Evolutionary conservation across 2,329 filamentous ascomycete species (phyloP).

Genomic region (Sarocladiaceae sp.): DNA sequence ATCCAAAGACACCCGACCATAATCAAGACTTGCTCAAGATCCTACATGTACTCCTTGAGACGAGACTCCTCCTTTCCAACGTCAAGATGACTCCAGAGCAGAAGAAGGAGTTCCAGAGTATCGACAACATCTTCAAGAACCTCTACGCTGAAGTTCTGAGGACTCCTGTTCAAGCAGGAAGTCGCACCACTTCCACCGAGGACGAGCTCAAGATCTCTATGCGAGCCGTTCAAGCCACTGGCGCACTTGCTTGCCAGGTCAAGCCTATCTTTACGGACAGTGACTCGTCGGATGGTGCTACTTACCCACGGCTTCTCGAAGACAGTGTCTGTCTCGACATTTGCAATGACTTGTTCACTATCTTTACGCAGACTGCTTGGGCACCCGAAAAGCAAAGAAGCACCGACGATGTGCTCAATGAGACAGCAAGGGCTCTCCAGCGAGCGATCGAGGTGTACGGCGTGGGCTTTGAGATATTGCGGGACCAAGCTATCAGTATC

Average conservation of each 20-base stretch:
- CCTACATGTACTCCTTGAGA: conserved; percentile 44
- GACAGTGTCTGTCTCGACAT: conserved; percentile 30
- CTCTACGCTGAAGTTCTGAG: conserved; percentile 39
- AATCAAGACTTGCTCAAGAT: conserved; percentile 46
- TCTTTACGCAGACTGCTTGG: conserved; percentile 19
- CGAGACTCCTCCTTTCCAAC: conserved; percentile 33
- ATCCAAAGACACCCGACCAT: conserved; percentile 43
- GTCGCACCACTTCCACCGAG: conserved; percentile 21
- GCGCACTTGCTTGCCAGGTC: conserved; percentile 36
- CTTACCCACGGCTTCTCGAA: conserved; percentile 24
- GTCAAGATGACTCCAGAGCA: conserved; percentile 27
- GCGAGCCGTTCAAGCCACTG: conserved; percentile 39
- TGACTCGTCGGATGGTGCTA: conserved; percentile 5
- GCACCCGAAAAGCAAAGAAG: conserved; percentile 11
- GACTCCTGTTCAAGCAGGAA: conserved; percentile 25
- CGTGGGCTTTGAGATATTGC: conserved; percentile 27
- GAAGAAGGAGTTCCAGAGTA: conserved; percentile 28
- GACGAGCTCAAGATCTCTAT: conserved; percentile 36
- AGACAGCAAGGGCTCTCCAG: conserved; percentile 34
- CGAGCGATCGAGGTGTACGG: conserved; percentile 30
- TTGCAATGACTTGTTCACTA: conserved; percentile 27
- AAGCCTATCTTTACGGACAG: conserved; percentile 12
- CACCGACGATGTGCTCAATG: conserved; percentile 33
- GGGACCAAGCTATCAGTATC: conserved; percentile 20
- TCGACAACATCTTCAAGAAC: conserved; percentile 30